phyloP scores from a whole-genome alignment of 2,329 filamentous ascomycete species.

The Simplicillium aogashimaense region DNA sequence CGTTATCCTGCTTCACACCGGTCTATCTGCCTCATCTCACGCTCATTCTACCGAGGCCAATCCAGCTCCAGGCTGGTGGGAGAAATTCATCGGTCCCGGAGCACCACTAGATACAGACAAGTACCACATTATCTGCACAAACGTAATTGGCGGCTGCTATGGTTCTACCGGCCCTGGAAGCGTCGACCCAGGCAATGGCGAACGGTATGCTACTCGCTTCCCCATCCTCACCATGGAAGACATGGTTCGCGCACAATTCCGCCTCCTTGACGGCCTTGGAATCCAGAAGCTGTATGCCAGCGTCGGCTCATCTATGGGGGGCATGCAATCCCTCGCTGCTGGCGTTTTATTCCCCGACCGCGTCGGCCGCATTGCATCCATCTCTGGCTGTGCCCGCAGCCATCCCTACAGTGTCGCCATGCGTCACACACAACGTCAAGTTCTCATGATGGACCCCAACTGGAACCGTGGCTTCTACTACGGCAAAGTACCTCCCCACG shows the following conservation, averaged over 20 bases:
- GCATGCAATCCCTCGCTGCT: slow-evolving; percentile 90
- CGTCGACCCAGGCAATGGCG: slow-evolving; percentile 77
- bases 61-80: slow-evolving; percentile 92
- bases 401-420: slow-evolving; percentile 98
- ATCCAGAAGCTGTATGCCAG: slow-evolving; percentile 78
- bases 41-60: slow-evolving; percentile 86
- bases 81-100: slow-evolving; percentile 91
- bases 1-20: slow-evolving; percentile 85
- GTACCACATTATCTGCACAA: slow-evolving; percentile 92
- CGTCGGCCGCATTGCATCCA: slow-evolving; percentile 73
- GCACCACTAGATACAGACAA: slow-evolving; percentile 79
- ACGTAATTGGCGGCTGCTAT: slow-evolving; percentile 92
- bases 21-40: slow-evolving; percentile 93
- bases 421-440: slow-evolving; percentile 94
- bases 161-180: slow-evolving; percentile 87
- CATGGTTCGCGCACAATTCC: slow-evolving; percentile 95
- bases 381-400: slow-evolving; percentile 86
- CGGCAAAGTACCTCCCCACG: slow-evolving; percentile 76
- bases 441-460: slow-evolving; percentile 97
- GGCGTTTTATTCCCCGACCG: slow-evolving; percentile 75
- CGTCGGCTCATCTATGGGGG: slow-evolving; percentile 94
- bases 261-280: slow-evolving; percentile 69
- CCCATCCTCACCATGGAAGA: slow-evolving; percentile 93
- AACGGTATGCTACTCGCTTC: slow-evolving; percentile 87
- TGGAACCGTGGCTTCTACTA: slow-evolving; percentile 97